Base-by-base conservation (phyloP, 1,284 basidiomycete genomes). In the Clitocybe nebularis region DNA sequence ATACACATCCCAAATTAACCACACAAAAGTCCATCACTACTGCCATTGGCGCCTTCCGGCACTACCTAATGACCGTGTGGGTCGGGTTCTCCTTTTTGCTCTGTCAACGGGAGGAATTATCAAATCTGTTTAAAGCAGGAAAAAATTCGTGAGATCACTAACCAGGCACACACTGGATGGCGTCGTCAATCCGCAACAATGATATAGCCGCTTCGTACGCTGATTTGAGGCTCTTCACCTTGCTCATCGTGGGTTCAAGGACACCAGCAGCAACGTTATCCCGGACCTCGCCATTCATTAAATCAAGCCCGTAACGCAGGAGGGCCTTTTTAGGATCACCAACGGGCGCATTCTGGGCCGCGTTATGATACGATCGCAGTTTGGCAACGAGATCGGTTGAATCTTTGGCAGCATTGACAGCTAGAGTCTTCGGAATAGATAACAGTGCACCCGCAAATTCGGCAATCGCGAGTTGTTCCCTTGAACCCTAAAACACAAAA, bases 391-490 rank as follows among this genome's bases (percentile, higher is more conserved):
- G 81, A 45, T 98, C 93, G 1, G 95, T 99, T 36, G 93, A 93
- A 66, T 99, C 96, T 64, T 99, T 98, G 29, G 94, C 96, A 23
- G 96, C 96, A 62, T 99, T 99, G 49, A 98, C 90, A 1, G 96
- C 89, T 16, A 99, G 84, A 16, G 89, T 93, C 72, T 99, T 99
- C 48, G 95, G 94, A 55, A 99, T 99, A 13, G 94, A 81, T 29
- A 99, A 75, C 40, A 99, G 76, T 3, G 96, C 91, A 53, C 80
- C 77, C 24, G 96, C 95, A 62, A 99, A 99, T 65, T 99, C 96
- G 25, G 95, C 96, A 56, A 99, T 98, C 20, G 96, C 96, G 35
- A 99, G 76, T 67, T 99, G 96, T 69, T 99, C 96, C 56, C 96
- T 79, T 22, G 94, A 98, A 33, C 95, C 95, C 91, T 94, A 59